Conservation (phyloP, 2,329 filamentous ascomycete species). For the Daldinia sp. region DNA sequence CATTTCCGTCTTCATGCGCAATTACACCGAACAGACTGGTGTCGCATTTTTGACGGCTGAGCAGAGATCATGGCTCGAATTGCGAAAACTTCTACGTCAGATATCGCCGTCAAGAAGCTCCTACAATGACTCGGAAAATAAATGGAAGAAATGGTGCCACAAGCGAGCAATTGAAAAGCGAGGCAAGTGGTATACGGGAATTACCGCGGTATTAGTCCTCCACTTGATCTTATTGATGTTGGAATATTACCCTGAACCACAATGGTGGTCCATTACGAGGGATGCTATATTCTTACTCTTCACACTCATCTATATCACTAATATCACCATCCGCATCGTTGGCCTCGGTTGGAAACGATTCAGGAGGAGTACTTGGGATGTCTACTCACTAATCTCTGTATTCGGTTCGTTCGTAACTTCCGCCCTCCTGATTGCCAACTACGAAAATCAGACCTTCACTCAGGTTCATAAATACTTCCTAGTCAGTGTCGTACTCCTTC, state of each 20-base stretch:
- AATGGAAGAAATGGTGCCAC: slow-evolving; percentile 94
- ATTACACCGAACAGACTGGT: slow-evolving; percentile 98
- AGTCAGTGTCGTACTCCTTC: slow-evolving; percentile 84
- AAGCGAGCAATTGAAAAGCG: slow-evolving; percentile 92
- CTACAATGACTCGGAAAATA: slow-evolving; percentile 76
- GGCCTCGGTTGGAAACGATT: slow-evolving; percentile 94
- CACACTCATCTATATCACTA: slow-evolving; percentile 81
- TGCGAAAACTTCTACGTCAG: slow-evolving; percentile 89
- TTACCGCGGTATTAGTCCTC: slow-evolving; percentile 80
- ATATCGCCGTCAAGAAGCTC: slow-evolving; percentile 95
- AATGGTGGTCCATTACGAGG: slow-evolving; percentile 74
- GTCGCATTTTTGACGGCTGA: slow-evolving; percentile 96
- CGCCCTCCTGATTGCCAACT: slow-evolving; percentile 74
- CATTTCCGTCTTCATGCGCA: slow-evolving; percentile 99
- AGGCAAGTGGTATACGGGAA: slow-evolving; percentile 85
- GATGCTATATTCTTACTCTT: slow-evolving; percentile 82
- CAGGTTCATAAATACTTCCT: slow-evolving; percentile 94
- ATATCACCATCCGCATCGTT: slow-evolving; percentile 83
- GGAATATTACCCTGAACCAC: slow-evolving; percentile 82
- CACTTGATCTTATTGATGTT: slow-evolving; percentile 85
- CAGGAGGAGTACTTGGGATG: slow-evolving; percentile 91
- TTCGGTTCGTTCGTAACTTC: slow-evolving; percentile 83
- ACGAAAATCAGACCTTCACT: slow-evolving; percentile 68
- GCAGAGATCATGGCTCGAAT: slow-evolving; percentile 94
- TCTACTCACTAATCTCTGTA: slow-evolving; percentile 85